Conservation (phyloP, 1,284 basidiomycete genomes). For the Entoloma clypeatum region DNA sequence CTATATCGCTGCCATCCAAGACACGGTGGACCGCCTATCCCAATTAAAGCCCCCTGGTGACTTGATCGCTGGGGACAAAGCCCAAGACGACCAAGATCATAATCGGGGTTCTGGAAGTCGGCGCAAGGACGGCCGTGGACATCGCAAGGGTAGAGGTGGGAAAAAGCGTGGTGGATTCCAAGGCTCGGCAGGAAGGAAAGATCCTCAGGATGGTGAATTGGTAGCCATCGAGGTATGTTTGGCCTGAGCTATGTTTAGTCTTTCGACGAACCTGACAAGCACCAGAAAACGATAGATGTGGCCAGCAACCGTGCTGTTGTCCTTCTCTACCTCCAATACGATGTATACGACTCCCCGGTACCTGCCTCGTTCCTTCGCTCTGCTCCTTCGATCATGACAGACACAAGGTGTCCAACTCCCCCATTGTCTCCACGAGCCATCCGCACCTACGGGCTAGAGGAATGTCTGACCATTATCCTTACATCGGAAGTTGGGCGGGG, state of each 20-base stretch:
- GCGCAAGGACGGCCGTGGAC: conserved; percentile 9
- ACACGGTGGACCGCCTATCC: conserved; percentile 1
- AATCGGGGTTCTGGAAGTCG: conserved; percentile 7
- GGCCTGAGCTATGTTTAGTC: conserved; percentile 5
- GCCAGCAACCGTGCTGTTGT: conserved; percentile 14
- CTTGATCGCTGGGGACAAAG: conserved; percentile 6
- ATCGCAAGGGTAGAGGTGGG: conserved; percentile 6
- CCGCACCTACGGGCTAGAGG: conserved; percentile 4
- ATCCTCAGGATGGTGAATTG: conserved; percentile 5
- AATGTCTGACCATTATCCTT: conserved; percentile 11
- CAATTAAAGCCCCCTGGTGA: conserved; percentile 5
- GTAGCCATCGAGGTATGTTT: conserved; percentile 9
- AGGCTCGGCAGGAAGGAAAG: conserved; percentile 9
- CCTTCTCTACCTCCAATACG: conserved; percentile 17
- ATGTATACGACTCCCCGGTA: conserved; percentile 14
- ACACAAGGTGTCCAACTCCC: conserved; percentile 6
- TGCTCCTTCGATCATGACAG: conserved; percentile 7
- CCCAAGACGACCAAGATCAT: conserved; percentile 6
- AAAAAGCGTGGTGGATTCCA: conserved; percentile 6
- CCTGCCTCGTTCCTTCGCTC: conserved; percentile 7
- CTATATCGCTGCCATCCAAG: conserved; percentile 16
- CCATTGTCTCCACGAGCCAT: conserved; percentile 4
- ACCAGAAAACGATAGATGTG: conserved; percentile 1
- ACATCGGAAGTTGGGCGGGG: conserved; percentile 16
- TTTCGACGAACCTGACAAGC: not conserved